phyloP scores from a whole-genome alignment of 768 basidiomycete genomes.

The Tubosaeta brunneosetosa region DNA sequence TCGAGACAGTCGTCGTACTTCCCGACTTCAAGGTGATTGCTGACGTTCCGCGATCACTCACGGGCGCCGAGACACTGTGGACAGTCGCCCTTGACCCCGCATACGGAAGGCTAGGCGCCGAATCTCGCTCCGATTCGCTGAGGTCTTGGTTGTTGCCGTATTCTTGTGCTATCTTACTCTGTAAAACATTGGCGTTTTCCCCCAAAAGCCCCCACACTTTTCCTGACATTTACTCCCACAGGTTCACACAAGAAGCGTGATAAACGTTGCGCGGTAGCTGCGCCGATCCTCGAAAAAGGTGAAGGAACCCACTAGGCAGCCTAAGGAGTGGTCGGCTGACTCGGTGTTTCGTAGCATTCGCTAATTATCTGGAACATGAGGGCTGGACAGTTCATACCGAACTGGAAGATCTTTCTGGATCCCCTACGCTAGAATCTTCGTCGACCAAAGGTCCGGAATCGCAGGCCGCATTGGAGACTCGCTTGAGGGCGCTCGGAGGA shows the following conservation, averaged over 20 bases:
- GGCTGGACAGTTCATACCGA: constrained; percentile 78
- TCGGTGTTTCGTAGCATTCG: constrained; percentile 45
- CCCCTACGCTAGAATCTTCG: constrained; percentile 25
- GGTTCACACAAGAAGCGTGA: constrained; percentile 93
- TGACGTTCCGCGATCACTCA: constrained; percentile 57
- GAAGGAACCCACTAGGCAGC: constrained; percentile 22
- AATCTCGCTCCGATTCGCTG: constrained; percentile 43
- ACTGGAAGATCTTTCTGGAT: constrained; percentile 50
- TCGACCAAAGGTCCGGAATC: constrained; percentile 33
- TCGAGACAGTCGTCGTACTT: constrained; percentile 81
- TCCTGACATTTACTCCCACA: constrained; percentile 27
- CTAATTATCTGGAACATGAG: constrained; percentile 53
- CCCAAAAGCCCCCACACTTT: background rate
- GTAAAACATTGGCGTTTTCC: constrained; percentile 40
- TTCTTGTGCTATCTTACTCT: constrained; percentile 83
- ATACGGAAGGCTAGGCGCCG: constrained; percentile 44
- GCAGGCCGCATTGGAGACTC: constrained; percentile 48
- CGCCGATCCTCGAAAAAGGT: constrained; percentile 79
- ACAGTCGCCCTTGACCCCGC: constrained; percentile 56
- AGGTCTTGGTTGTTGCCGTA: constrained; percentile 85
- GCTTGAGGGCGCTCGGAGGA: constrained; percentile 42
- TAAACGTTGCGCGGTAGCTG: constrained; percentile 85
- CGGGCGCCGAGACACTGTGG: constrained; percentile 72
- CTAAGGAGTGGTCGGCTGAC: constrained; percentile 5
- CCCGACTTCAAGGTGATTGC: constrained; percentile 88